Base-by-base conservation (phyloP, 257 asterid species). In the Galeopsis tetrahit region DNA sequence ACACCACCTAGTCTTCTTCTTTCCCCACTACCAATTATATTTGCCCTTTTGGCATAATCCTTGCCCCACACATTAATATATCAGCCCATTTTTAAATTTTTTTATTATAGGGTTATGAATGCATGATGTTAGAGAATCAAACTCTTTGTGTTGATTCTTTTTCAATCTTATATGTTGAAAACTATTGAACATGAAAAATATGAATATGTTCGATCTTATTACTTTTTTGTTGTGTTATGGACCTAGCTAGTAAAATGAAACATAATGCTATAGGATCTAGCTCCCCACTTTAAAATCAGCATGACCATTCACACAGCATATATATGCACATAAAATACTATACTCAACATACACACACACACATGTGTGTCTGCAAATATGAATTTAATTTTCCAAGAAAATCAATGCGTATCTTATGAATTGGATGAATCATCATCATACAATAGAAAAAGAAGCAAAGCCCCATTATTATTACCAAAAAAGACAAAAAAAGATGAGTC, bases 1-100 rank as follows among this genome's bases (percentile, higher is more conserved):
- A 77, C 70, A 68, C 72, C 73, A 76, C 76, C 72, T 68, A 62
- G 11, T 77, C 72, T 66, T 71, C 43, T 67, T 69, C 82, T 70
- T 70, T 55, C 55, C 58, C 80, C 71, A 83, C 81, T 70, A 65
- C 69, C 78, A 59, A 49, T 44, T 62, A 38, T 34, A 6, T 43
- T 63, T 42, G 56, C 13, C 58, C 78, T 58, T 71, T 69, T 73
- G 10, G 6, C 44, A 53, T 63, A 32, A 17, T 55, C 8, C 33
- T 49, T 48, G 2, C 53, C 15, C 13, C 60, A 48, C 21, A 10
- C 28, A 21, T 21, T 21, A 21, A 21, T n/a, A n/a, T n/a, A n/a
- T 21, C 28, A 21, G 28, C 21, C 52, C 63, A 35, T 38, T 2
- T 6, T 3, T 52, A n/a, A n/a, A n/a, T n/a, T 68, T 35, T 46